phyloP scores from a whole-genome alignment of 352 stramenopile genomes.

The Phytophthora ohioensis region DNA sequence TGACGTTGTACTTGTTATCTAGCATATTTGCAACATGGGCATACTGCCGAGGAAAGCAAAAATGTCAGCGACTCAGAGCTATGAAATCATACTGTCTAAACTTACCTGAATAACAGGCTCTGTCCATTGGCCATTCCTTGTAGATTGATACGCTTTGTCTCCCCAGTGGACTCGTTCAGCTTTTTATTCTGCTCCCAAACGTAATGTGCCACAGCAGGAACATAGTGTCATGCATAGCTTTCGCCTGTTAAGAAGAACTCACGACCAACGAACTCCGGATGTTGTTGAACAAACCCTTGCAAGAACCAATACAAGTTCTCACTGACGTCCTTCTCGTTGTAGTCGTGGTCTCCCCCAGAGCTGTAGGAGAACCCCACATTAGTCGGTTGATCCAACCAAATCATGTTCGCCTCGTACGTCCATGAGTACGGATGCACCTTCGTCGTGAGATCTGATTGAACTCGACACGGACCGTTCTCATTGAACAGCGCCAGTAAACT shows the following conservation, averaged over 20 bases:
- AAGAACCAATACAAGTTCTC: conserved; percentile 62
- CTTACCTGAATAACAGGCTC: conserved; percentile 48
- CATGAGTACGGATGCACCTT: conserved; percentile 57
- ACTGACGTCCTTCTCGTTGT: conserved; percentile 45
- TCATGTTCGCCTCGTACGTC: conserved; percentile 58
- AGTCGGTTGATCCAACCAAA: conserved; percentile 66
- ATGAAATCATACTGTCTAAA: not conserved
- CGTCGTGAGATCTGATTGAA: conserved; percentile 43
- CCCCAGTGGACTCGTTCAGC: conserved; percentile 3
- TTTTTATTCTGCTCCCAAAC: conserved; percentile 48
- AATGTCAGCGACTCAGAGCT: not conserved
- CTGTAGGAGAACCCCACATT: conserved; percentile 54
- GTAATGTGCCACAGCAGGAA: conserved; percentile 48
- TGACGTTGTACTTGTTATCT: conserved; percentile 67
- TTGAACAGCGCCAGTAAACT: conserved; percentile 56
- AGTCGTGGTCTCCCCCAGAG: conserved; percentile 33
- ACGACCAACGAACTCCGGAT: conserved; percentile 50
- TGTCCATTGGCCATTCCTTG: conserved; percentile 57
- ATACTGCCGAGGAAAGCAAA: conserved; percentile 6
- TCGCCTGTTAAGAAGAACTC: conserved; percentile 57
- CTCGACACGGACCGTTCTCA: conserved; percentile 35
- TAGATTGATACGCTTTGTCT: conserved; percentile 44
- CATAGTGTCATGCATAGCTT: conserved; percentile 43
- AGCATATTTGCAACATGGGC: conserved; percentile 49
- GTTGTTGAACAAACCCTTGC: conserved; percentile 47